phyloP scores from a whole-genome alignment of 148 eudicot genomes.

The Cornus suecica region DNA sequence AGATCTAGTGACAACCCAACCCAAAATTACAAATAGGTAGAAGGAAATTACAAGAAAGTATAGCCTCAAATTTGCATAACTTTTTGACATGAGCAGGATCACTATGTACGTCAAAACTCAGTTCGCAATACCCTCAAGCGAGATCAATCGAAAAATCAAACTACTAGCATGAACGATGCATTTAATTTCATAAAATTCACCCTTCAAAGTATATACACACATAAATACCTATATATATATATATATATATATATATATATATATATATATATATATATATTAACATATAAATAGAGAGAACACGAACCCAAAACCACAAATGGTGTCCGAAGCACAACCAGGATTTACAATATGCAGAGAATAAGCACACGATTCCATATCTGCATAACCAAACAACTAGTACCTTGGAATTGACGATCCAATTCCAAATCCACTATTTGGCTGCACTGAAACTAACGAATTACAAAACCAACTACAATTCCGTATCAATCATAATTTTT shows the following conservation, averaged over 20 bases:
- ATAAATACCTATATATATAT: too few relatives aligned
- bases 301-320: not conserved
- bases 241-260: too few relatives aligned
- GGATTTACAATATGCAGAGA: not conserved
- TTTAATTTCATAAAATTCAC: not conserved
- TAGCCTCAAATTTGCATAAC: not conserved
- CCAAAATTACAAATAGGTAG: not conserved
- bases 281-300: too few relatives aligned
- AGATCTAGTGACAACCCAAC: not conserved
- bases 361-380: not conserved
- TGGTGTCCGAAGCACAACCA: not conserved
- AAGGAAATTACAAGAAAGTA: not conserved
- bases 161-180: not conserved
- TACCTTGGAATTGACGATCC: not conserved
- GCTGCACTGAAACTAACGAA: not conserved
- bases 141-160: not conserved
- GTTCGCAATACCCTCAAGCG: not conserved
- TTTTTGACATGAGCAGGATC: not conserved
- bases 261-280: too few relatives aligned
- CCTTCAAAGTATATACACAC: too few relatives aligned
- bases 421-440: not conserved
- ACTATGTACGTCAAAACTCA: not conserved
- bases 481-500: slow-evolving; percentile 7
- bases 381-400: not conserved
- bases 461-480: not conserved